Evolutionary conservation across 2,329 filamentous ascomycete genomes (phyloP).

Genomic region (Neonectria hederae): DNA sequence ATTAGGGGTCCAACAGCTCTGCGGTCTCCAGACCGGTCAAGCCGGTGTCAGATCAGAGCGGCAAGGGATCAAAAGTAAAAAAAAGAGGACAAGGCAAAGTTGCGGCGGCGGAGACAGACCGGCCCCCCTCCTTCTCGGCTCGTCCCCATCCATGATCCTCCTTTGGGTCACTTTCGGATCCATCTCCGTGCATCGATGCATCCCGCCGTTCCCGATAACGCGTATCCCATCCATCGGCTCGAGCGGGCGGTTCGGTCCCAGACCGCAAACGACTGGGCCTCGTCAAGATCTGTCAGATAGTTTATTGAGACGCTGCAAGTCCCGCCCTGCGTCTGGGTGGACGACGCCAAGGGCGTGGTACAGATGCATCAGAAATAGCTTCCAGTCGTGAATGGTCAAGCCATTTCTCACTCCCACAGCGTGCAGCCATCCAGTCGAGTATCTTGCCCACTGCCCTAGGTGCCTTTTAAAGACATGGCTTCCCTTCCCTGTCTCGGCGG

Average conservation of each 20-base stretch:
- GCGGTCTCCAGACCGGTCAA: neutral
- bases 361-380: neutral
- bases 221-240: neutral
- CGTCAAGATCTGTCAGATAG: neutral
- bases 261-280: neutral
- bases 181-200: neutral
- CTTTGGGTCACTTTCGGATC: neutral
- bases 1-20: neutral
- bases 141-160: neutral
- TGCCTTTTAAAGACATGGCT: conserved; percentile 5
- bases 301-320: neutral
- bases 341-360: neutral
- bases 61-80: neutral
- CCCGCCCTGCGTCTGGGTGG: neutral
- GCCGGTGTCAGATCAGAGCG: neutral
- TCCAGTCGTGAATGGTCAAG: neutral
- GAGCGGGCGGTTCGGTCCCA: neutral
- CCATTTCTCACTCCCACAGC: conserved; percentile 9
- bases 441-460: neutral
- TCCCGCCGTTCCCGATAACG: neutral
- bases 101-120: neutral
- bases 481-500: conserved; percentile 8
- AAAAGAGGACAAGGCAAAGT: neutral
- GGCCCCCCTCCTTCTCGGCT: neutral
- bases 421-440: neutral